Evolutionary conservation across 192 early-diverging fungal species (phyloP), one percentile per base, ranked within the genome.

Genomic region (Paraglomus occultum): DNA sequence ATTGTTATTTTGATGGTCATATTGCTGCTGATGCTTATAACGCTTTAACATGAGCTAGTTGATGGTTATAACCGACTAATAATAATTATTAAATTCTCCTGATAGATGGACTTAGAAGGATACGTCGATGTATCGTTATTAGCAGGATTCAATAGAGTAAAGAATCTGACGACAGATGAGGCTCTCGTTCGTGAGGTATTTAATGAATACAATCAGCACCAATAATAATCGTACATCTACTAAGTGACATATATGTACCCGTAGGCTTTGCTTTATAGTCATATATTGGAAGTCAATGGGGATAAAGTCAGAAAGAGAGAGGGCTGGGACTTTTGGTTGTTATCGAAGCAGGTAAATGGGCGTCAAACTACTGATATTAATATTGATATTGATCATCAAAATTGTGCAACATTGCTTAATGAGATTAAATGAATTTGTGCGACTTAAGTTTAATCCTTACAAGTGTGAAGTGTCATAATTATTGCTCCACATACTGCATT

Each of bases 241-340:
- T 50, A 61, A 60, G 22, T 72, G 65, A 23, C 65, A 67, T 55
- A 38, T 22, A 73, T 72, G 18, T 67, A 44, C 50, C 62, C 39
- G 77, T 69, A 49, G 74, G 76, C 60, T 48, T 47, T 51, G 71
- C n/a, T 73, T 82, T 22, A 59, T 51, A 45, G 77, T 61, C 43
- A 80, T 67, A 17, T 80, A 23, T 84, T 95, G 5, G 90, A 92
- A 69, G 71, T 90, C 42, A 79, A 74, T 67, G 81, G 76, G 20
- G 79, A 82, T 22, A 82, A 77, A 42, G 82, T 87, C 51, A 88
- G 90, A 64, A 89, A 87, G 72, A 78, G 77, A 51, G 91, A 87
- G 55, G 89, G 89, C 51, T 97, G 94, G 95, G 87, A 92, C 23
- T 83, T 80, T 10, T 97, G 94, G 94, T 70, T 93, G n/a, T 92